Base-by-base conservation (phyloP, 208 protist species). In the Trypanosoma conorhini region DNA sequence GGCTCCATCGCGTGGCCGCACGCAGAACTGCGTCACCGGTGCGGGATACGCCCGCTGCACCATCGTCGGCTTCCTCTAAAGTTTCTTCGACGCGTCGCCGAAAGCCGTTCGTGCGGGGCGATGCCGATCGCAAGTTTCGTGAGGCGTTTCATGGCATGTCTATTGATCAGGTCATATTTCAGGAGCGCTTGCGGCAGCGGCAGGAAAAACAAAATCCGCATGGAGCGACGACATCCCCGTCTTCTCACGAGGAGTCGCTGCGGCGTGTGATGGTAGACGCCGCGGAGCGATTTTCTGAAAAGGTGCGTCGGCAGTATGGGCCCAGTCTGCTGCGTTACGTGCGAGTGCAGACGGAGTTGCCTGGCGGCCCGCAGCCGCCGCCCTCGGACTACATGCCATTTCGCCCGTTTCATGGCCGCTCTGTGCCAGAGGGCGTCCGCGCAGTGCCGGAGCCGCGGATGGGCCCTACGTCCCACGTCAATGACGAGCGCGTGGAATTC, bases 81-180 rank as follows among this genome's bases (percentile, higher is more conserved):
- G 38, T 21, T 15, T 61, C 55, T 64, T 58, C 35, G 51, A 17
- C 57, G 31, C 67, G 35, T 52, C 33, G 42, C 12, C 62, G 60
- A 26, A 82, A 81, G 62, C 74, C 80, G 7, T 96, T 92, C 76
- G 82, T 94, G 9, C 81, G 88, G 19, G 83, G 85, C 12, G 91
- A 96, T 68, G 91, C 91, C 26, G 87, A 96, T 56, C 88, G 91
- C 55, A 79, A 81, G 66, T 96, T 96, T 63, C 75, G 83, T 33
- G 85, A 86, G 42, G 91, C 83, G 31, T 96, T 96, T 70, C 84
- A 94, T 28, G 91, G 91, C 8, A 87, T 89, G 77, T 81, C 86
- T 28, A 67, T 96, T 12, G 86, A 96, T 61, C 77, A 96, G 58
- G 79, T 96, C 56, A 62, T 96, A 19, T 96, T 96, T 62, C 75